phyloP scores from a whole-genome alignment of 441 rosid species.

The Geranium incanum region DNA sequence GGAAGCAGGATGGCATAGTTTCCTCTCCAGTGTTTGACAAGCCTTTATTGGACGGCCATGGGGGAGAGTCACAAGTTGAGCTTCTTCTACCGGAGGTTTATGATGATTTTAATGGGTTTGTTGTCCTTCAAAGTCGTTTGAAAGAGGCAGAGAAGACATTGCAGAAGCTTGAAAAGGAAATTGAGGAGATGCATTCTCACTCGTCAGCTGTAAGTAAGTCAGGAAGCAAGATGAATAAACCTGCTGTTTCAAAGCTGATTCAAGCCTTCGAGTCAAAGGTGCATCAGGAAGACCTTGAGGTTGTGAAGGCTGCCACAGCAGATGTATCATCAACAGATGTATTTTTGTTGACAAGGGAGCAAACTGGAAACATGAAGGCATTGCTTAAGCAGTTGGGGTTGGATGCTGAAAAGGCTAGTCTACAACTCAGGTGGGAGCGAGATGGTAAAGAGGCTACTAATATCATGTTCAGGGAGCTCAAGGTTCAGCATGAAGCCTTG shows the following conservation, averaged over 20 bases:
- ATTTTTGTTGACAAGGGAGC: slow-evolving; percentile 40
- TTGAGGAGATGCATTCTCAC: slow-evolving; percentile 45
- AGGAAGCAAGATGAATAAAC: slow-evolving; percentile 37
- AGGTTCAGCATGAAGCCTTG: slow-evolving; percentile 42
- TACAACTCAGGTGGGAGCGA: slow-evolving; percentile 36
- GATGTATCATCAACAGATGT: slow-evolving; percentile 37
- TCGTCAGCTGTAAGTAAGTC: slow-evolving; percentile 31
- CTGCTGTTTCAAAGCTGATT: slow-evolving; percentile 73
- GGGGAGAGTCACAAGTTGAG: slow-evolving; percentile 18
- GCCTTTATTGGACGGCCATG: slow-evolving; percentile 17
- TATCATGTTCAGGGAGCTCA: slow-evolving; percentile 37
- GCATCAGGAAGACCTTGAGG: slow-evolving; percentile 52
- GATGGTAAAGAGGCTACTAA: slow-evolving; percentile 36
- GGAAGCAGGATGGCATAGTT: slow-evolving; percentile 24
- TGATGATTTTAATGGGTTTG: slow-evolving; percentile 40
- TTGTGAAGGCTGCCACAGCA: slow-evolving; percentile 32
- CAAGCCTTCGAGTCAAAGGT: slow-evolving; percentile 77
- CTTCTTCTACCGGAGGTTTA: slow-evolving; percentile 29
- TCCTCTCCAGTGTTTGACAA: slow-evolving; percentile 22
- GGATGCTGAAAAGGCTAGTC: slow-evolving; percentile 44
- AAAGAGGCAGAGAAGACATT: slow-evolving; percentile 50
- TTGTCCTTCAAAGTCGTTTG: slow-evolving; percentile 39
- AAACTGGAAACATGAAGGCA: slow-evolving; percentile 43
- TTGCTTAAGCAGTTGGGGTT: slow-evolving; percentile 46
- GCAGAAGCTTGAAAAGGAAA: slow-evolving; percentile 54